A percentile compares a stretch with the other conserved stretches of the same genome.
Conservation (phyloP, 768 basidiomycete genomes). For the Podaxis carcinomalis region DNA sequence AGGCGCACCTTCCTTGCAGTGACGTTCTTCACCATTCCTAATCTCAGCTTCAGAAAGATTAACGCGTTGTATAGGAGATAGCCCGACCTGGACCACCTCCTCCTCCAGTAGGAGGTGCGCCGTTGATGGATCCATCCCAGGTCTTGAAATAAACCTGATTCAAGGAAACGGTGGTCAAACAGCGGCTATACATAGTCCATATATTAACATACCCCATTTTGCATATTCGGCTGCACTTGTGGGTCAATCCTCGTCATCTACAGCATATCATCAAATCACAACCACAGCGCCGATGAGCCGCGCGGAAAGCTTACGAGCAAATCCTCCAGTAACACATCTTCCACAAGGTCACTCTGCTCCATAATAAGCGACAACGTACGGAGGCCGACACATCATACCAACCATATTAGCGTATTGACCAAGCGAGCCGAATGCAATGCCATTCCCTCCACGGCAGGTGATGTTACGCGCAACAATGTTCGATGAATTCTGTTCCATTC, state of each 20-base stretch:
- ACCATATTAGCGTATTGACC: constrained; percentile 55
- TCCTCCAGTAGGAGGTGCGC: constrained; percentile 51
- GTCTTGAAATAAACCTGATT: constrained; percentile 52
- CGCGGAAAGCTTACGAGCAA: neutral
- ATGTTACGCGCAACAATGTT: constrained; percentile 45
- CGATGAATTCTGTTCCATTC: constrained; percentile 42
- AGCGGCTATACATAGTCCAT: neutral
- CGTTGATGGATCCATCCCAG: constrained; percentile 48
- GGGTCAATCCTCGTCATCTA: constrained; percentile 46
- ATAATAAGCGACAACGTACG: neutral
- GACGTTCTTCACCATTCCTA: constrained; percentile 45
- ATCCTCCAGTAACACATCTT: constrained; percentile 28
- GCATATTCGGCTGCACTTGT: constrained; percentile 54
- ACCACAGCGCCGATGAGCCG: neutral
- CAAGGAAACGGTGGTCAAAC: neutral
- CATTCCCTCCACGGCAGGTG: constrained; percentile 56
- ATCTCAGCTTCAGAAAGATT: constrained; percentile 1
- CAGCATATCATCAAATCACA: neutral
- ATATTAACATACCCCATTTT: constrained; percentile 36
- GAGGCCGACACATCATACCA: constrained; percentile 1
- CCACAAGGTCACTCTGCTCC: constrained; percentile 25
- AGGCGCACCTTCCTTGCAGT: constrained; percentile 37
- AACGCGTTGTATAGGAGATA: neutral
- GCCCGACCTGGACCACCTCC: constrained; percentile 47
- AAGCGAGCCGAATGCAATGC: constrained; percentile 56